Conservation (phyloP, 1,284 basidiomycete species). For the Moniliella sp. region DNA sequence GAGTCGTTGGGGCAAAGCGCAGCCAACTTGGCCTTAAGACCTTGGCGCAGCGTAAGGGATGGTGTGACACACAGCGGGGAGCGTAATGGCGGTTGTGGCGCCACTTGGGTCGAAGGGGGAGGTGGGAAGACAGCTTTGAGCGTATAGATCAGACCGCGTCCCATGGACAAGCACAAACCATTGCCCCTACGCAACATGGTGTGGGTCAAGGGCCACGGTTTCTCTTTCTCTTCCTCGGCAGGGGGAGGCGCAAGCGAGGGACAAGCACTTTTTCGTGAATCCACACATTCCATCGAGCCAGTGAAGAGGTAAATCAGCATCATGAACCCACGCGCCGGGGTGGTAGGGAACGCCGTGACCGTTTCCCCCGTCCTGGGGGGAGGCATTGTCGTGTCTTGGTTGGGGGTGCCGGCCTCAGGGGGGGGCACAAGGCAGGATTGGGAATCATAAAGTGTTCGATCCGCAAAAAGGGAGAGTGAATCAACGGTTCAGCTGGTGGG, state of each 20-base stretch:
- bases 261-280: not conserved
- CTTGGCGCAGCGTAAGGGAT: no score
- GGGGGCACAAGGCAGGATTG: not conserved
- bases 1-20: no score
- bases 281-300: not conserved
- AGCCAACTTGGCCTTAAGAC: no score
- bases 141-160: not conserved
- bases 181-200: not conserved
- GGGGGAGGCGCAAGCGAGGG: not conserved
- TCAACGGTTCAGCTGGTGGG: no score
- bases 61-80: no score
- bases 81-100: no score
- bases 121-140: not conserved
- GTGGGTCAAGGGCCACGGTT: not conserved
- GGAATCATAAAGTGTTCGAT: not conserved
- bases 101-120: not conserved
- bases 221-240: not conserved
- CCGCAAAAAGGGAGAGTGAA: not conserved
- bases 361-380: no score
- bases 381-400: not conserved
- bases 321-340: not conserved
- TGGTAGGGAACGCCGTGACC: not conserved
- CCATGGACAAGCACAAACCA: not conserved
- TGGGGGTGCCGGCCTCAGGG: not conserved
- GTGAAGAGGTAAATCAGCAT: not conserved